A percentile compares a stretch with the other conserved stretches of the same genome.
phyloP scores from a whole-genome alignment of 2,329 filamentous ascomycete species.

The Alternaria hordeiaustralica region DNA sequence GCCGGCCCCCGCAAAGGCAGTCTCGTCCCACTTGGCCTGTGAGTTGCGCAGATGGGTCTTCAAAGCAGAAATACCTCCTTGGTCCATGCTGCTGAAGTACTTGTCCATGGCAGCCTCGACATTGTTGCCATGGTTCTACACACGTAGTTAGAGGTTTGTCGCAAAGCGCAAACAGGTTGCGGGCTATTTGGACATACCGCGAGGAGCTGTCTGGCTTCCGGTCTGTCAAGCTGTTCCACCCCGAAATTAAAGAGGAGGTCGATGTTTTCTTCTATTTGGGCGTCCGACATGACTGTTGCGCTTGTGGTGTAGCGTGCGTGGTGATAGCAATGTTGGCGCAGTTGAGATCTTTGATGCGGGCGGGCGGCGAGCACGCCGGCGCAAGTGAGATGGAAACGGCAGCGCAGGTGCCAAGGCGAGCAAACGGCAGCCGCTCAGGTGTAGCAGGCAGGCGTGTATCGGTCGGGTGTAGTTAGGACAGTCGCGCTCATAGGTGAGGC shows the following conservation, averaged over 20 bases:
- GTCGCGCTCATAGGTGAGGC: slow-evolving; percentile 7
- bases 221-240: slow-evolving; percentile 19
- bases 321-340: background rate
- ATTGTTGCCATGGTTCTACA: slow-evolving; percentile 34
- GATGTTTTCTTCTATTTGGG: slow-evolving; percentile 17
- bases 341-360: background rate
- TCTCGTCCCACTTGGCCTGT: slow-evolving; percentile 40
- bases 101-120: slow-evolving; percentile 33
- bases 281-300: slow-evolving; percentile 13
- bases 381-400: slow-evolving; percentile 3
- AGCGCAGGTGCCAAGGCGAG: background rate
- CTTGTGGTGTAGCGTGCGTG: background rate
- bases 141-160: background rate
- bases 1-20: slow-evolving; percentile 37
- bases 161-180: background rate
- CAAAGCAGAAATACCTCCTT: slow-evolving; percentile 20
- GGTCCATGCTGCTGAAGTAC: slow-evolving; percentile 21
- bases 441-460: background rate
- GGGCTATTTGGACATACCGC: slow-evolving; percentile 10
- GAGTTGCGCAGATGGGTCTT: slow-evolving; percentile 29
- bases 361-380: slow-evolving; percentile 4
- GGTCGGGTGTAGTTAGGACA: background rate
- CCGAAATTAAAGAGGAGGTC: slow-evolving; percentile 15
- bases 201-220: slow-evolving; percentile 27
- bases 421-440: background rate